Percentiles rank a stretch among this genome's conserved stretches.
Conservation (phyloP, 2,329 filamentous ascomycete species). For the Colletotrichum eremochloae region DNA sequence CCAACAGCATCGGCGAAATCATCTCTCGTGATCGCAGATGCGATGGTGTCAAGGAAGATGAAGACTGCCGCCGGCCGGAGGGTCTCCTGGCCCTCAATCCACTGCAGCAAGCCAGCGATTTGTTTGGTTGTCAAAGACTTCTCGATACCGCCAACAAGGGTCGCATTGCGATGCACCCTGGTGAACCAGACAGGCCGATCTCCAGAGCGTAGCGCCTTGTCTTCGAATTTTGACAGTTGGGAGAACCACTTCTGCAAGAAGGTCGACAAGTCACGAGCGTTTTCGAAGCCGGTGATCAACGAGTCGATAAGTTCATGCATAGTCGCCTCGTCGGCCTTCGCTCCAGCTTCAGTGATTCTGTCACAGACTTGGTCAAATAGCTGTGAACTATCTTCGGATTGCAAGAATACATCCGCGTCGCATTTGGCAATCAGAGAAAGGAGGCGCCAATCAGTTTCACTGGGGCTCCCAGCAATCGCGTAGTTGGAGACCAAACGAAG, state of each 20-base stretch:
- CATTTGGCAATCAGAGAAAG: slow-evolving; percentile 57
- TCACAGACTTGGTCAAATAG: slow-evolving; percentile 58
- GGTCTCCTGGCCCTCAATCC: slow-evolving; percentile 53
- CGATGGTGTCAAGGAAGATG: slow-evolving; percentile 59
- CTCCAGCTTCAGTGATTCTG: slow-evolving; percentile 46
- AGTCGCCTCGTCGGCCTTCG: slow-evolving; percentile 43
- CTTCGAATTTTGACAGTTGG: slow-evolving; percentile 54
- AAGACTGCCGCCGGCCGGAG: slow-evolving; percentile 52
- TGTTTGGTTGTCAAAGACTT: slow-evolving; percentile 61
- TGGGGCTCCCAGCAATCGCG: slow-evolving; percentile 49
- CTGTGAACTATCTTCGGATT: slow-evolving; percentile 53
- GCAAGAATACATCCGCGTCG: slow-evolving; percentile 62
- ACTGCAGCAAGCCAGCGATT: slow-evolving; percentile 58
- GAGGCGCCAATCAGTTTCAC: slow-evolving; percentile 58
- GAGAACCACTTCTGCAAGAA: slow-evolving; percentile 64
- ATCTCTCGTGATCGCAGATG: slow-evolving; percentile 57
- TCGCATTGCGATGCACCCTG: slow-evolving; percentile 31
- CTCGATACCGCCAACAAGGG: slow-evolving; percentile 50
- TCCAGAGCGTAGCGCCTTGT: slow-evolving; percentile 29
- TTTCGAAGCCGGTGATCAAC: slow-evolving; percentile 60
- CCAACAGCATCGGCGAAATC: slow-evolving; percentile 58
- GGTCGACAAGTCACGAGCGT: slow-evolving; percentile 57
- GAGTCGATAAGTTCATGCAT: slow-evolving; percentile 56
- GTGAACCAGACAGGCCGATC: slow-evolving; percentile 48
- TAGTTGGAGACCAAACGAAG: slow-evolving; percentile 61